Percentiles rank a stretch among this genome's conserved stretches.
phyloP scores from a whole-genome alignment of 2,329 filamentous ascomycete genomes.

The Thielaviopsis musarum region DNA sequence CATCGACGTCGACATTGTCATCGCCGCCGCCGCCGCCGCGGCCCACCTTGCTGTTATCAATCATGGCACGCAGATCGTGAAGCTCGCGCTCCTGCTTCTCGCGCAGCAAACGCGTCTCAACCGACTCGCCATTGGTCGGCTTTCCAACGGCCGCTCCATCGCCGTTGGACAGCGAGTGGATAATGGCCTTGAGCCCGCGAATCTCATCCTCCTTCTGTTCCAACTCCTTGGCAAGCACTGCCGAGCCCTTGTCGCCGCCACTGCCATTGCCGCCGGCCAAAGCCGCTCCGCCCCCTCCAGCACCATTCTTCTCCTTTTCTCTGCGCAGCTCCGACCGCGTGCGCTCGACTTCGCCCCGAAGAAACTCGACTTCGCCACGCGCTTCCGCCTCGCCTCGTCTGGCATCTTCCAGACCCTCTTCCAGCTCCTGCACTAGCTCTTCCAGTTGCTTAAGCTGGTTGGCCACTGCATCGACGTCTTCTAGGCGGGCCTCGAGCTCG shows the following conservation, averaged over 20 bases:
- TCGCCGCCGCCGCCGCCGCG: constrained; percentile 39
- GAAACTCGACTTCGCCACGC: constrained; percentile 84
- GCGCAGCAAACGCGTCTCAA: constrained; percentile 38
- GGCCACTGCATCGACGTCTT: constrained; percentile 85
- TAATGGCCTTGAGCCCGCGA: constrained; percentile 89
- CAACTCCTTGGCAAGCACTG: constrained; percentile 47
- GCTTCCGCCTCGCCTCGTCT: constrained; percentile 88
- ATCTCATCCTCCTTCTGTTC: constrained; percentile 97
- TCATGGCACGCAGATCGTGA: constrained; percentile 53
- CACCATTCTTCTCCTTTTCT: constrained; percentile 61
- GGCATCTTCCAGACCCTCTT: constrained; percentile 91
- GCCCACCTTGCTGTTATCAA: constrained; percentile 49
- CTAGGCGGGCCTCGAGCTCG: constrained; percentile 63
- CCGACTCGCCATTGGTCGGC: constrained; percentile 28
- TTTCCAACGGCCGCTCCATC: constrained; percentile 20
- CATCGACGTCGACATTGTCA: constrained; percentile 80
- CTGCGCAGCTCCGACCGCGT: constrained; percentile 74
- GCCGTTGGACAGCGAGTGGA: constrained; percentile 57
- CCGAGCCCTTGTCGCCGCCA: constrained; percentile 6
- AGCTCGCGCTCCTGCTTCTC: constrained; percentile 69
- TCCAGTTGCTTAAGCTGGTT: constrained; percentile 87
- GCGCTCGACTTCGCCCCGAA: constrained; percentile 85
- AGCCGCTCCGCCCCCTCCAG: constrained; percentile 35
- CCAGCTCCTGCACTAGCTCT: constrained; percentile 88
- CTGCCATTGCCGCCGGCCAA: constrained; percentile 30